A percentile compares a stretch with the other conserved stretches of the same genome.
phyloP scores from a whole-genome alignment of 179 eudicot genomes.

The Nepenthes alata region DNA sequence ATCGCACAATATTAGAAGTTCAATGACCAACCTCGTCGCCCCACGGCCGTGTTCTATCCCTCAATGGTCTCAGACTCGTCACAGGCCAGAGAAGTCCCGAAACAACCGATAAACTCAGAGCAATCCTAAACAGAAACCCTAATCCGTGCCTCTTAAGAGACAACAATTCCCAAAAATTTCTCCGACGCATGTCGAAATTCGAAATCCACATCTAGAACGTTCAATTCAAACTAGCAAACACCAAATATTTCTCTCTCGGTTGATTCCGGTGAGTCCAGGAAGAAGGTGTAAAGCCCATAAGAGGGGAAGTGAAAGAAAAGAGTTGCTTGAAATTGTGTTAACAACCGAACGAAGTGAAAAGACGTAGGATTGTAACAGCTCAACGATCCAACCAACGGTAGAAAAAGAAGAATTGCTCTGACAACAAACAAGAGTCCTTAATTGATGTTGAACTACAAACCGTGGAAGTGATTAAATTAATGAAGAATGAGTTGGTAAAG shows the following conservation, averaged over 20 bases:
- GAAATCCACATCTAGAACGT: conserved; percentile 9
- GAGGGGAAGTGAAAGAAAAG: conserved; percentile 3
- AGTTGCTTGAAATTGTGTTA: conserved; percentile 47
- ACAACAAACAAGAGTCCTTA: conserved; percentile 2
- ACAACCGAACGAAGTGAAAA: conserved; percentile 15
- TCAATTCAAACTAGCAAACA: conserved; percentile 6
- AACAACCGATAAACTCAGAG: conserved; percentile 22
- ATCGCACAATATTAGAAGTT: neutral
- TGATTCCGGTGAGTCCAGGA: conserved; percentile 9
- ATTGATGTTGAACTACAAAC: conserved; percentile 17
- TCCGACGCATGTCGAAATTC: conserved; percentile 14
- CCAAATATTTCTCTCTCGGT: conserved; percentile 5
- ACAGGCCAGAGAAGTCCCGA: conserved; percentile 27
- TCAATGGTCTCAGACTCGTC: conserved; percentile 55
- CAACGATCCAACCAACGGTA: conserved; percentile 19
- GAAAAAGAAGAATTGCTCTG: conserved; percentile 6
- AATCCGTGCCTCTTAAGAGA: conserved; percentile 17
- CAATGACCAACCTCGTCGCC: conserved; percentile 74
- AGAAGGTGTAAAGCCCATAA: conserved; percentile 16
- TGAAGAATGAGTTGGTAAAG: neutral
- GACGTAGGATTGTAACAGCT: conserved; percentile 22
- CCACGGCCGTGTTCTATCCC: conserved; percentile 61
- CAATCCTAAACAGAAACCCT: conserved; percentile 22
- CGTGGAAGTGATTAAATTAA: conserved; percentile 4
- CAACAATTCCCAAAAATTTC: conserved; percentile 10